Conservation (phyloP, 2,329 filamentous ascomycete genomes). For the Monilinia vaccinii-corymbosi region DNA sequence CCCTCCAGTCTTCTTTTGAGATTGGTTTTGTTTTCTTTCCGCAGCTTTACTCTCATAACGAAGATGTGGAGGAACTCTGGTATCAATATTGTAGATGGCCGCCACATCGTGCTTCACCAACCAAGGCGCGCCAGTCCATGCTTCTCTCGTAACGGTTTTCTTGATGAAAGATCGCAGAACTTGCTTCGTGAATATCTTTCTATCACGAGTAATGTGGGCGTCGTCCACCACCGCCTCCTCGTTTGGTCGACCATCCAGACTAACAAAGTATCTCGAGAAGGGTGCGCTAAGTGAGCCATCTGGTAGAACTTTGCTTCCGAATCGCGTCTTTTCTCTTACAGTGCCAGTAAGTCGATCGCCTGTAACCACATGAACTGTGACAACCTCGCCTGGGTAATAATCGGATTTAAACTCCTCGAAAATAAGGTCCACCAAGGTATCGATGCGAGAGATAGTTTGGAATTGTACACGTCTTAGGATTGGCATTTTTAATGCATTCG, state of each 20-base stretch:
- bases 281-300: constrained; percentile 64
- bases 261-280: constrained; percentile 73
- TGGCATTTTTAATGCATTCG: constrained; percentile 81
- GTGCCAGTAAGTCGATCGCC: constrained; percentile 63
- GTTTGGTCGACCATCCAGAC: constrained; percentile 55
- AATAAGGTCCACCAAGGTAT: constrained; percentile 62
- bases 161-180: constrained; percentile 92
- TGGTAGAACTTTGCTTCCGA: constrained; percentile 50
- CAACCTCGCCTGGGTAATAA: constrained; percentile 82
- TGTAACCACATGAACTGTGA: constrained; percentile 61
- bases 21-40: constrained; percentile 64
- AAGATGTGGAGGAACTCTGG: constrained; percentile 73
- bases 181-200: constrained; percentile 89
- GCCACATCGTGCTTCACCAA: constrained; percentile 83
- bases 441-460: constrained; percentile 79
- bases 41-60: constrained; percentile 71
- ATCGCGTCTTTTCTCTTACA: constrained; percentile 78
- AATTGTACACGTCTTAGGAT: constrained; percentile 88
- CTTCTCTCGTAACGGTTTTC: constrained; percentile 82
- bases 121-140: constrained; percentile 96
- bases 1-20: constrained; percentile 43
- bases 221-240: constrained; percentile 74
- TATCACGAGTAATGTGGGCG: constrained; percentile 74
- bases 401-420: constrained; percentile 78
- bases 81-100: constrained; percentile 74